Evolutionary conservation across 2,329 filamentous ascomycete genomes (phyloP), one percentile per base, ranked within the genome.

Genomic region (Fusarium pseudonygamai): DNA sequence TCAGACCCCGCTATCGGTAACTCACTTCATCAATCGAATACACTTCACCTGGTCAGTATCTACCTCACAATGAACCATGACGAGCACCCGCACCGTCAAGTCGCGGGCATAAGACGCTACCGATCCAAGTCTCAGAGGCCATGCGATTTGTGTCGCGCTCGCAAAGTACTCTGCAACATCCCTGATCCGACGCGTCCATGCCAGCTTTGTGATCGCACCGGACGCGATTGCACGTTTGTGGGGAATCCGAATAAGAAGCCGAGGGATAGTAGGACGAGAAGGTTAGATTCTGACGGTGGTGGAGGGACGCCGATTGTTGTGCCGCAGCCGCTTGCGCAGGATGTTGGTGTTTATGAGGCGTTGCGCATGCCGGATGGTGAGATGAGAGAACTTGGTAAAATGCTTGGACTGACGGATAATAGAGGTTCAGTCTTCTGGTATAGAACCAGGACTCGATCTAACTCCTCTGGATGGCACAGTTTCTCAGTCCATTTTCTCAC

Each of bases 121-220:
- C 60, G 60, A 10, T 64, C 60, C 6, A 64, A 64, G 8, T 64
- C 60, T 0, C 60, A 64, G 30, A 28, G 60, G 10, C 60, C 60
- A 14, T 64, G 60, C 9, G 60, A 64, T 10, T 16, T 64, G 6
- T 64, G 60, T 3, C 13, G 60, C 2, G 36, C 75, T 6, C 76
- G 76, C 28, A 78, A 78, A 40, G 76, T 72, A 4, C 71, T 78
- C 7, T 78, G 76, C 61, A 78, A 78, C 14, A 78, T 78, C 6
- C 76, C 76, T 11, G 76, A 78, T 37, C 76, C 76, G 2, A 57
- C 65, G n/a, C 56, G 62, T 40, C 76, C 76, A 24, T 78, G 76
- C 36, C 76, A 78, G 47, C 67, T 78, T 6, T 78, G 76, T 28
- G 63, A 74, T 28, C 61, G 76, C 10, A 77, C 73, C 2, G 75